Conservation (phyloP, 208 protist species). For the Crithidia acanthocephali region DNA sequence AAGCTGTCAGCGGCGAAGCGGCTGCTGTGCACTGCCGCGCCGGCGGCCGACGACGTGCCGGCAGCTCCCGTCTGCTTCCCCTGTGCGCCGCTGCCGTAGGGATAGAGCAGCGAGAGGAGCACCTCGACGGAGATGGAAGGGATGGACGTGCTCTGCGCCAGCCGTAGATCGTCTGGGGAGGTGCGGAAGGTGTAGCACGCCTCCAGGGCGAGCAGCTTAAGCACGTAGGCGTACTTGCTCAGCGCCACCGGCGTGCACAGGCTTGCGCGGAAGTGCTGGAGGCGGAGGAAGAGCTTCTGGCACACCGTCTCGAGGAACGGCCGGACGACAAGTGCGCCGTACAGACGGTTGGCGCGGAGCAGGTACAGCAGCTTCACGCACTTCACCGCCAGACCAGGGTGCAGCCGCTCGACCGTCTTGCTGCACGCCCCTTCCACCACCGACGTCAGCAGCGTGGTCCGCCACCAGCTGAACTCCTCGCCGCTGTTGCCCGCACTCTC, state of each 20-base stretch:
- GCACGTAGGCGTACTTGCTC: constrained; percentile 89
- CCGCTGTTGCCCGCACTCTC: neutral
- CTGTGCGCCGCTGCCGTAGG: constrained; percentile 11
- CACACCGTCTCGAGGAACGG: constrained; percentile 54
- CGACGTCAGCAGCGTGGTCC: constrained; percentile 48
- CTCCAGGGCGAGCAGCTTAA: constrained; percentile 84
- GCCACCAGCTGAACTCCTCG: constrained; percentile 25
- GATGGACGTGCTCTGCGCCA: constrained; percentile 35
- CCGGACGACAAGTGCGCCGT: constrained; percentile 51
- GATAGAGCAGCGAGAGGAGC: constrained; percentile 54
- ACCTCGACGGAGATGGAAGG: constrained; percentile 45
- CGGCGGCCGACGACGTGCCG: neutral
- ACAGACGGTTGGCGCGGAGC: constrained; percentile 67
- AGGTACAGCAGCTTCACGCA: constrained; percentile 83
- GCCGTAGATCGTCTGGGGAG: constrained; percentile 41
- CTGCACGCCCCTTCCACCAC: constrained; percentile 72
- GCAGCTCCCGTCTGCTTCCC: neutral
- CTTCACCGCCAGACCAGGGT: constrained; percentile 76
- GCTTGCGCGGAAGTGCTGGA: constrained; percentile 58
- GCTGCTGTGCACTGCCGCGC: neutral
- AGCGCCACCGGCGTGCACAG: constrained; percentile 55
- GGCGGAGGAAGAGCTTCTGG: constrained; percentile 67
- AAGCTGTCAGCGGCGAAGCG: constrained; percentile 5
- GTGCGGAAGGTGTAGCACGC: constrained; percentile 49
- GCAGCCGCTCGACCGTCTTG: constrained; percentile 40